These are phyloP conservation scores for Venturia oleaginea DNA, from an alignment of 2,329 filamentous ascomycete species.

Conservation along the genomic window DNA sequence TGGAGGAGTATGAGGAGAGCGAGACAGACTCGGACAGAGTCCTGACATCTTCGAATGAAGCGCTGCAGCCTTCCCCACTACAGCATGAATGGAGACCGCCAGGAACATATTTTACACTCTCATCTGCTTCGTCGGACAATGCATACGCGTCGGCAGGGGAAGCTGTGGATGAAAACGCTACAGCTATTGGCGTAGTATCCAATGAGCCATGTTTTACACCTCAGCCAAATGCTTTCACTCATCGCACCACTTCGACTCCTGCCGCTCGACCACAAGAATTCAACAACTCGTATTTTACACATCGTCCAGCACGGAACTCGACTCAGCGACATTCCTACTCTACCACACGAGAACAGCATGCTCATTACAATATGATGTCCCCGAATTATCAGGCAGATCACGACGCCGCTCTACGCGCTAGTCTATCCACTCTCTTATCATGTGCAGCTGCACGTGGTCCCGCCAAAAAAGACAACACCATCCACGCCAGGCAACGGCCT, in stretches of 20 bases:
- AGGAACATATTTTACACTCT: constrained; percentile 6
- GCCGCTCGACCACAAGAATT: constrained; percentile 40
- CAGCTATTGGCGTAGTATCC: constrained; percentile 60
- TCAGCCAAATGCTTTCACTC: constrained; percentile 86
- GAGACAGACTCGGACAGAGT: constrained; percentile 78
- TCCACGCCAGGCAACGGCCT: constrained; percentile 28
- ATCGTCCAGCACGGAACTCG: constrained; percentile 25
- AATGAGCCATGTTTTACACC: constrained; percentile 58
- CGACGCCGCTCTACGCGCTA: constrained; percentile 84
- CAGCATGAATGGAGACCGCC: constrained; percentile 23
- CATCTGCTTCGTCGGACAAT: constrained; percentile 13
- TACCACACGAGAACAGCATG: constrained; percentile 38
- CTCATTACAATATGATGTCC: constrained; percentile 59
- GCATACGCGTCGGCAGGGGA: constrained; percentile 28
- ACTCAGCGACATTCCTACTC: constrained; percentile 24
- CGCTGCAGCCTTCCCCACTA: constrained; percentile 25
- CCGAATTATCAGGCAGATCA: constrained; percentile 77
- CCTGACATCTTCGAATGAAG: constrained; percentile 54
- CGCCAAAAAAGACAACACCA: constrained; percentile 46
- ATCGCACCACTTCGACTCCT: constrained; percentile 54
- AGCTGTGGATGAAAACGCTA: constrained; percentile 69
- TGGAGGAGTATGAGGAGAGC: constrained; percentile 91
- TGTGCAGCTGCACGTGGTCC: constrained; percentile 80
- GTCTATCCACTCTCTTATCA: constrained; percentile 90
- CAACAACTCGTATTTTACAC: constrained; percentile 34